Base-by-base conservation (phyloP, 805 yeast genomes). In the Kodamaea fukazawae region DNA sequence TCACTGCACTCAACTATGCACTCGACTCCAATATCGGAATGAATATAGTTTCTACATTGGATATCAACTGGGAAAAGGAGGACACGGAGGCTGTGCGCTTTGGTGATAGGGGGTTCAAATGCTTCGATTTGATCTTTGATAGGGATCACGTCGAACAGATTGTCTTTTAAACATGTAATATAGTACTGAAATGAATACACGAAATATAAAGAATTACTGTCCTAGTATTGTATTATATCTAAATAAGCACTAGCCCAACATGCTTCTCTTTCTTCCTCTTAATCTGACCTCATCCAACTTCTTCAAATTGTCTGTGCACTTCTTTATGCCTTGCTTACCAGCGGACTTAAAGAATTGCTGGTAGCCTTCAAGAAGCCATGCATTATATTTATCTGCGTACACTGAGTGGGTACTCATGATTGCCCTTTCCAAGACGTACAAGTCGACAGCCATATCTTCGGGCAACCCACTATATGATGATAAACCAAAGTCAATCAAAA, bases 361-460 rank as follows among this genome's bases (percentile, higher is more conserved):
- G 53, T 86, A 88, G 0, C 96, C 96, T 40, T 79, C 73, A 45
- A 90, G 62, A 4, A 89, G 53, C 89, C 91, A 82, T 30, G 63
- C 58, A 50, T 78, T 81, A 57, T 89, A 89, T 31, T 58, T 52
- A 1, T 71, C 73, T 2, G 96, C 72, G 53, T 75, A 76, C 4
- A 73, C 71, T 0, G 98, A 91, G 61, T 93, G 99, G 1, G 99
- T 93, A 49, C 96, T 86, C 22, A 79, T 65, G 13, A 93, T 75
- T 0, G 99, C 98, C 52, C 98, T 70, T 61, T 93, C 99, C 44
- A 93, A 63, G 8, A 93, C 98, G 53, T 93, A 93, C 43, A 93
- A 61, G 60, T 93, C 99, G n/a, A 93, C 99, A 3, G 98, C 98
- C 60, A 87, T 89, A 54, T 91, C 98, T 53, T 93, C 99, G 0